phyloP scores from a whole-genome alignment of 2,329 filamentous ascomycete genomes.

The Parascedosporium putredinis region DNA sequence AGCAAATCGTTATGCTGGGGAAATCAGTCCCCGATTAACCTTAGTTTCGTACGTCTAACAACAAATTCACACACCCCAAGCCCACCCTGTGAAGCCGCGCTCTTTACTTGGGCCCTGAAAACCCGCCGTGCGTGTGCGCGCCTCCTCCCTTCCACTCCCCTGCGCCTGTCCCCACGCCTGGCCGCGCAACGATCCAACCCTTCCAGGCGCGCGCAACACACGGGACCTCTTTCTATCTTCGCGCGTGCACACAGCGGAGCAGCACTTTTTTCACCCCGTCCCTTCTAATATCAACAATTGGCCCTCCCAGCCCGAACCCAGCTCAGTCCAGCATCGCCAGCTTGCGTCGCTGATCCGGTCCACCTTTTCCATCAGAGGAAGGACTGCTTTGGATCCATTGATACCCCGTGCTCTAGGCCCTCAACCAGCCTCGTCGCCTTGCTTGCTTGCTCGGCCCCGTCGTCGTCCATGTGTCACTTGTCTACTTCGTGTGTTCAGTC shows the following conservation, averaged over 20 bases:
- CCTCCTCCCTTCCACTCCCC: no score
- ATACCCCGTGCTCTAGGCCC: conserved; percentile 2
- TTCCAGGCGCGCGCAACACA: no score
- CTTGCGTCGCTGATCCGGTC: background rate
- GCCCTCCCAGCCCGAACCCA: no score
- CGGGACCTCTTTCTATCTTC: no score
- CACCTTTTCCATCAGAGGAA: no score
- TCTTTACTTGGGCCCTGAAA: background rate
- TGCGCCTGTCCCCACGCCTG: background rate
- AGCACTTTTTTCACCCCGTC: no score
- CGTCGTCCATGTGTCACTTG: conserved; percentile 31
- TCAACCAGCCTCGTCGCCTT: conserved; percentile 46
- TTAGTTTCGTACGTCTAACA: no score
- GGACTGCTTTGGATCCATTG: no score
- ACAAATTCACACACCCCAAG: background rate
- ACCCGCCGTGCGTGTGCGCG: background rate
- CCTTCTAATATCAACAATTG: no score
- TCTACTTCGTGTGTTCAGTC: conserved; percentile 32
- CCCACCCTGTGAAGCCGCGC: background rate
- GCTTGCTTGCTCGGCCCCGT: conserved; percentile 26
- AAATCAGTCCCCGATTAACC: background rate
- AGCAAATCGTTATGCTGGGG: no score
- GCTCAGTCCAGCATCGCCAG: no score
- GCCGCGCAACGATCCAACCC: background rate
- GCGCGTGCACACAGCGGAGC: no score